A percentile compares a stretch with the other conserved stretches of the same genome.
These are phyloP conservation scores for Schizophyllum amplum DNA, from an alignment of 1,284 basidiomycete genomes.

Conservation along the genomic window DNA sequence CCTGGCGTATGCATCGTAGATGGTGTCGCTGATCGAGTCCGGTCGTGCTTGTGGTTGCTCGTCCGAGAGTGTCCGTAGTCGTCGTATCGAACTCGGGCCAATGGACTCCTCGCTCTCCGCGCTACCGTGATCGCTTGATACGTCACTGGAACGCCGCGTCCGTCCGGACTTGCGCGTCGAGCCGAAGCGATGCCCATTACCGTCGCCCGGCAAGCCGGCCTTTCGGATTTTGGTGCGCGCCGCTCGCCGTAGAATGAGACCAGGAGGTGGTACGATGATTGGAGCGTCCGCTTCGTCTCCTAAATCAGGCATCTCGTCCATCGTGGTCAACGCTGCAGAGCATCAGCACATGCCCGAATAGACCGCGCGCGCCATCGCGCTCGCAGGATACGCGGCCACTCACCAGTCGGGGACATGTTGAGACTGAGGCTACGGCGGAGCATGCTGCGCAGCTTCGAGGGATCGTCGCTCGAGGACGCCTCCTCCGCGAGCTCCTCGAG, in stretches of 20 bases:
- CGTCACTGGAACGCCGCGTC: slow-evolving; percentile 49
- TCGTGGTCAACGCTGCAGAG: slow-evolving; percentile 49
- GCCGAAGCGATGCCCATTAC: slow-evolving; percentile 74
- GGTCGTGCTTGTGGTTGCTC: slow-evolving; percentile 40
- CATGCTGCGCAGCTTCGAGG: slow-evolving; percentile 73
- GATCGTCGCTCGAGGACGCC: slow-evolving; percentile 77
- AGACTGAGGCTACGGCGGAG: slow-evolving; percentile 84
- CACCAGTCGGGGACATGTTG: slow-evolving; percentile 79
- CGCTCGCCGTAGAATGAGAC: slow-evolving; percentile 83
- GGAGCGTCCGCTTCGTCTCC: slow-evolving; percentile 81
- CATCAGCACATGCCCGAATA: slow-evolving; percentile 3
- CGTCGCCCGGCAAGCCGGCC: slow-evolving; percentile 67
- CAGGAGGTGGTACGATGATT: slow-evolving; percentile 83
- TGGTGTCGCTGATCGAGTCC: slow-evolving; percentile 65
- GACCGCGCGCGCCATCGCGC: slow-evolving; percentile 10
- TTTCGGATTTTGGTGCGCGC: slow-evolving; percentile 96
- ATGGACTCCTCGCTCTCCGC: slow-evolving; percentile 19
- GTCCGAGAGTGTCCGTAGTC: slow-evolving; percentile 37
- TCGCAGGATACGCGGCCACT: slow-evolving; percentile 26
- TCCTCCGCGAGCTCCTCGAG: slow-evolving; percentile 90
- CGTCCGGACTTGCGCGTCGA: slow-evolving; percentile 41
- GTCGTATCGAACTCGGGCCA: slow-evolving; percentile 15
- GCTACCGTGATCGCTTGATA: slow-evolving; percentile 63
- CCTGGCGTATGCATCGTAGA: slow-evolving; percentile 76
- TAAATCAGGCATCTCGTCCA: slow-evolving; percentile 58